Percentiles rank a stretch among this genome's conserved stretches.
Evolutionary conservation across 805 yeast genomes (phyloP).

Genomic region (Saccharomycopsis sp.): DNA sequence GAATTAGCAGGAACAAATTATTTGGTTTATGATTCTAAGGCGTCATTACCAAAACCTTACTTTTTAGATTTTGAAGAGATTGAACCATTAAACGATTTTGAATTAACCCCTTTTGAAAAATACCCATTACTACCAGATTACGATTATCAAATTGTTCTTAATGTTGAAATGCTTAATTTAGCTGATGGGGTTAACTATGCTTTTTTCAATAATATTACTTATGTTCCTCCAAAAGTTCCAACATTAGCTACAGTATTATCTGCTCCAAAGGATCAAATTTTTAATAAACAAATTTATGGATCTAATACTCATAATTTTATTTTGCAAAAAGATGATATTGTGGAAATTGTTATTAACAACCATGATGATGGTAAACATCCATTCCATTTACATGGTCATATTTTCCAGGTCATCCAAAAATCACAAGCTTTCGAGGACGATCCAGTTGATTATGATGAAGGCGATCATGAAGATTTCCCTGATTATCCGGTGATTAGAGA

Average conservation of each 20-base stretch:
- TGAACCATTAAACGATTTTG: conserved; percentile 38
- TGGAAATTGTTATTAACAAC: conserved; percentile 73
- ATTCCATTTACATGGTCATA: conserved; percentile 71
- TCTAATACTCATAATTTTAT: conserved; percentile 56
- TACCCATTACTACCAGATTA: conserved; percentile 42
- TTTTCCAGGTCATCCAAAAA: conserved; percentile 50
- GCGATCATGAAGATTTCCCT: conserved; percentile 35
- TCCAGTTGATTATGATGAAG: conserved; percentile 45
- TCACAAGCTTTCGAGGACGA: conserved; percentile 42
- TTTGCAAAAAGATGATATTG: conserved; percentile 46
- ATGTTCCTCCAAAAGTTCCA: conserved; percentile 60
- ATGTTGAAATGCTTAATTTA: conserved; percentile 54
- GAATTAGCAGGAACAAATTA: conserved; percentile 44
- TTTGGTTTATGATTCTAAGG: conserved; percentile 36
- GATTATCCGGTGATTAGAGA: conserved; percentile 60
- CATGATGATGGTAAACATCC: conserved; percentile 74
- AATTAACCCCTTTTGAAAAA: conserved; percentile 30
- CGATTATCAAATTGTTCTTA: conserved; percentile 50
- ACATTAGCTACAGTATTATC: conserved; percentile 53
- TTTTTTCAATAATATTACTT: conserved; percentile 59
- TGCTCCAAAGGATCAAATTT: conserved; percentile 44
- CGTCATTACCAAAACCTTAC: conserved; percentile 23
- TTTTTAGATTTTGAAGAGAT: conserved; percentile 19
- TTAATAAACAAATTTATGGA: conserved; percentile 59
- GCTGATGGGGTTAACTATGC: conserved; percentile 73